Evolutionary conservation across 192 early-diverging fungal genomes (phyloP).

Genomic region (Polychytrium aggregatum): DNA sequence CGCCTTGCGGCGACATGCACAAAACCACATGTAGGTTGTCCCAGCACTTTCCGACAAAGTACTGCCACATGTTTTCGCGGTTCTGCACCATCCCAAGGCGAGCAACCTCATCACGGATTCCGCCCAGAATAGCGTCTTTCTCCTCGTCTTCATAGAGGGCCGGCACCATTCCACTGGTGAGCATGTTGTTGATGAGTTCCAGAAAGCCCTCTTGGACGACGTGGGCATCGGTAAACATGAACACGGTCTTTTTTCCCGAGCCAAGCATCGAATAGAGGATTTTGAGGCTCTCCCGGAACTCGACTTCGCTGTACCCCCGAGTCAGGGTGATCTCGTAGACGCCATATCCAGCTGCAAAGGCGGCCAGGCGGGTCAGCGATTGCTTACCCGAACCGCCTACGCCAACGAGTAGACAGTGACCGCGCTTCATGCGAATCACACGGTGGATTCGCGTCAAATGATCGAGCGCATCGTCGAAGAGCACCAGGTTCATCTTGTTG

Average conservation of each 20-base stretch:
- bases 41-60: constrained; percentile 45
- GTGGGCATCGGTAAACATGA: constrained; percentile 53
- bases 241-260: constrained; percentile 37
- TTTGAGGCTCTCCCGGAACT: constrained; percentile 45
- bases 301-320: constrained; percentile 43
- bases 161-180: constrained; percentile 49
- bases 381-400: constrained; percentile 55
- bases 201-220: constrained; percentile 53
- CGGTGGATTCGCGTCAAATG: constrained; percentile 44
- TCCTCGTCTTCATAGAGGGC: constrained; percentile 51
- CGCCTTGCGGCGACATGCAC: constrained; percentile 53
- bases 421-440: constrained; percentile 42
- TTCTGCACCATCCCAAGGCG: constrained; percentile 37
- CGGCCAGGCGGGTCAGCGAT: constrained; percentile 39
- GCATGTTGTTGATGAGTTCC: constrained; percentile 54
- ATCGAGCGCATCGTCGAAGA: constrained; percentile 52
- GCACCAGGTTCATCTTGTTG: constrained; percentile 50
- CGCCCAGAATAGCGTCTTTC: constrained; percentile 36
- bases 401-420: constrained; percentile 45
- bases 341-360: constrained; percentile 42
- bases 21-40: constrained; percentile 48
- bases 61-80: constrained; percentile 47
- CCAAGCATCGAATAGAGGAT: constrained; percentile 35
- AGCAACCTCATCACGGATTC: constrained; percentile 38
- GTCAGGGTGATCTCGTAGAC: constrained; percentile 49